phyloP scores from a whole-genome alignment of 2,329 filamentous ascomycete genomes.

The Verticillium longisporum region DNA sequence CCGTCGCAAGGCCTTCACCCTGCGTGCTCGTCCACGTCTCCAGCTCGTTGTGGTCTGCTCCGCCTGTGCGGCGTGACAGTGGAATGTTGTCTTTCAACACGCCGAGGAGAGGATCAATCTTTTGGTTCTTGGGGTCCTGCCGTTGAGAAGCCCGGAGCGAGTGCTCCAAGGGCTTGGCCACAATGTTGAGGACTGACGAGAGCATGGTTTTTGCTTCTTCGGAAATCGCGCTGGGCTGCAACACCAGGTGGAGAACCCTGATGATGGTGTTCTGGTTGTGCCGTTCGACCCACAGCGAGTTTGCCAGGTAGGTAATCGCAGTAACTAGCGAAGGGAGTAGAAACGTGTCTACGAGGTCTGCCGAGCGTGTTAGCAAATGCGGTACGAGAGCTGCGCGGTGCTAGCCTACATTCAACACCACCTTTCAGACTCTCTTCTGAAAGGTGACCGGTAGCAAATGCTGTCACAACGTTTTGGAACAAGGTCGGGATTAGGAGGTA shows the following conservation, averaged over 20 bases:
- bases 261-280: constrained; percentile 62
- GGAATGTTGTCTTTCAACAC: constrained; percentile 54
- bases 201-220: constrained; percentile 67
- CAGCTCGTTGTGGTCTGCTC: constrained; percentile 58
- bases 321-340: constrained; percentile 71
- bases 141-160: constrained; percentile 61
- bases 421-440: constrained; percentile 64
- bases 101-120: constrained; percentile 63
- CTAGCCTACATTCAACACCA: constrained; percentile 64
- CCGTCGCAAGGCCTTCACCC: constrained; percentile 47
- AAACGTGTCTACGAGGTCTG: constrained; percentile 72
- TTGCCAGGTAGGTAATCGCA: constrained; percentile 64
- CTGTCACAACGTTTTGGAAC: constrained; percentile 68
- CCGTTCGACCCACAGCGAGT: constrained; percentile 61
- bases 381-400: neutral
- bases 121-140: constrained; percentile 59
- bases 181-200: constrained; percentile 61
- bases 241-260: constrained; percentile 64
- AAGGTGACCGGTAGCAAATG: constrained; percentile 58
- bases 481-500: constrained; percentile 71
- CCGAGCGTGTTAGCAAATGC: constrained; percentile 9
- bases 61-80: constrained; percentile 53
- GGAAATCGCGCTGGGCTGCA: constrained; percentile 64
- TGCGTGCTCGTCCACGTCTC: constrained; percentile 57
- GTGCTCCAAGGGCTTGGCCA: constrained; percentile 62